Conservation (phyloP, 1,284 basidiomycete species). For the Cryptococcus amylolentus region DNA sequence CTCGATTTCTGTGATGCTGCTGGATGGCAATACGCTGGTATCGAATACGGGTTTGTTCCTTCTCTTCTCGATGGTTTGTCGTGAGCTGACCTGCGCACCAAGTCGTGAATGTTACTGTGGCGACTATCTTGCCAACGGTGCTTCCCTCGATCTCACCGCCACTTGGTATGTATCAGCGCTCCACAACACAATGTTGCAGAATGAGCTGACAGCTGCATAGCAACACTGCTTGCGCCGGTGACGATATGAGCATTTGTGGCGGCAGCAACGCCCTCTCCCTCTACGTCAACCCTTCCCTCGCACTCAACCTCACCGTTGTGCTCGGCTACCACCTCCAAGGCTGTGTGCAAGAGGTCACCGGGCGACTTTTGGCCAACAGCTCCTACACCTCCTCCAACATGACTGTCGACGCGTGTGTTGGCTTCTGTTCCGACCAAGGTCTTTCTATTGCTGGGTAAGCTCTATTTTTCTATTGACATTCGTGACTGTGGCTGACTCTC, state of each 20-base stretch:
- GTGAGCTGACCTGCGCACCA: conserved; percentile 7
- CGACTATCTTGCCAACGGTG: conserved; percentile 17
- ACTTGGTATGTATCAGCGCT: background rate
- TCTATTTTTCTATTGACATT: conserved; percentile 8
- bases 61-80: conserved; percentile 8
- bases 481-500: conserved; percentile 12
- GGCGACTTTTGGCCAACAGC: conserved; percentile 24
- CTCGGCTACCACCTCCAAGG: conserved; percentile 10
- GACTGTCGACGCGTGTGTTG: conserved; percentile 28
- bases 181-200: too few species aligned
- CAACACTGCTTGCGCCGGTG: conserved; percentile 14
- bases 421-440: conserved; percentile 16
- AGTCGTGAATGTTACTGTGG: conserved; percentile 23
- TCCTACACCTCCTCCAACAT: conserved; percentile 14
- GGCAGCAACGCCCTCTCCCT: conserved; percentile 14
- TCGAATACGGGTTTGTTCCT: conserved; percentile 14
- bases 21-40: conserved; percentile 24
- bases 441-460: background rate
- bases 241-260: conserved; percentile 7
- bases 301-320: conserved; percentile 4
- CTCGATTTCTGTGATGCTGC: conserved; percentile 18
- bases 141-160: conserved; percentile 5
- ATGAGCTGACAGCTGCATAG: too few species aligned
- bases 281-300: conserved; percentile 16
- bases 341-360: conserved; percentile 18